These are phyloP conservation scores for Domatiomyces globalis DNA, from an alignment of 2,329 filamentous ascomycete genomes.

Conservation along the genomic window DNA sequence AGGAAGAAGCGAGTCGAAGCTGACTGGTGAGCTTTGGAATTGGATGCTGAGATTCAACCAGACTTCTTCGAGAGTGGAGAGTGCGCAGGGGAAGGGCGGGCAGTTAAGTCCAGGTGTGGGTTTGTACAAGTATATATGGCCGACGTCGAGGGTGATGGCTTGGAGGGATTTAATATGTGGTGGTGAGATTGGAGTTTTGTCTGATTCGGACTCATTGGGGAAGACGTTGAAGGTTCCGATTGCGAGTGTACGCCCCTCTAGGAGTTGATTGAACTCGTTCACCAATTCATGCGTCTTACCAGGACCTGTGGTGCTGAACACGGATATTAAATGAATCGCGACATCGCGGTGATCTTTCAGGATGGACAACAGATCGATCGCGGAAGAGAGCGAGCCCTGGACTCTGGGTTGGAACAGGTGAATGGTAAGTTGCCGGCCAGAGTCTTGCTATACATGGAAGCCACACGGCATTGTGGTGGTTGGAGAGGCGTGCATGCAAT, in stretches of 20 bases:
- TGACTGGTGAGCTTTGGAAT: too few species aligned
- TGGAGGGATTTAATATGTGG: slow-evolving; percentile 6
- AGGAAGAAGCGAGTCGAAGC: background rate
- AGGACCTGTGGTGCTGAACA: background rate
- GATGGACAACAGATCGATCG: background rate
- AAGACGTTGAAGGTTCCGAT: background rate
- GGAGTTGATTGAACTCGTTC: background rate
- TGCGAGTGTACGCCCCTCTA: background rate
- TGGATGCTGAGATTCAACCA: slow-evolving; percentile 1
- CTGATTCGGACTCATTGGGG: background rate
- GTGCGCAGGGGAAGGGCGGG: slow-evolving; percentile 2
- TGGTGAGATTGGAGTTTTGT: slow-evolving; percentile 3
- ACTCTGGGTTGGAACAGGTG: background rate
- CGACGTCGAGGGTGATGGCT: slow-evolving; percentile 4
- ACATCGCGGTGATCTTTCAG: background rate
- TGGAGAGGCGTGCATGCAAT: too few species aligned
- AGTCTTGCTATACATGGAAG: too few species aligned
- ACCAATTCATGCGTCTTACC: background rate
- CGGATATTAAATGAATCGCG: background rate
- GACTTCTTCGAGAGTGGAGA: slow-evolving; percentile 8
- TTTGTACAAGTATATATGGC: slow-evolving; percentile 6
- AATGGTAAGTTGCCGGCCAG: too few species aligned
- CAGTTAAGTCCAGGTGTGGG: slow-evolving; percentile 6
- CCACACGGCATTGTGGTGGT: background rate
- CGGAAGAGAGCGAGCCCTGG: background rate